A percentile compares a stretch with the other conserved stretches of the same genome.
Evolutionary conservation across 176 grass and related monocot species (phyloP).

Genomic region (Urochloa ruziziensis): DNA sequence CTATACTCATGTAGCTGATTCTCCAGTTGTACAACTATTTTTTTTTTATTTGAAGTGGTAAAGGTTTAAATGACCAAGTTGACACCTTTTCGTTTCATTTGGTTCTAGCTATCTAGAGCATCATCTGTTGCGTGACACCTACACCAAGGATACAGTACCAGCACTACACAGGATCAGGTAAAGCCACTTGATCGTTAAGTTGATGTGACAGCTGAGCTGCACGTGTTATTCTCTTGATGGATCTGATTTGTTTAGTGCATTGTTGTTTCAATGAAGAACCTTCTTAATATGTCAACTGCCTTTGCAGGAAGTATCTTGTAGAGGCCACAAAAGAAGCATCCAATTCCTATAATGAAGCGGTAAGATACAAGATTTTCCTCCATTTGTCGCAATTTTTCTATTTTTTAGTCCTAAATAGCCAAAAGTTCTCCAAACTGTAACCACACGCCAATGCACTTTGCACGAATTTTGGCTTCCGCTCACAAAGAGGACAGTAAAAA

Average conservation of each 20-base stretch:
- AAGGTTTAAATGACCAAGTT: background rate
- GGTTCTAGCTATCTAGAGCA: constrained; percentile 83
- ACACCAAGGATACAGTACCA: constrained; percentile 95
- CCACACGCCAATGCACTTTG: background rate
- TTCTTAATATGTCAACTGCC: background rate
- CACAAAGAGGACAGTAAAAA: background rate
- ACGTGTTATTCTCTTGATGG: background rate
- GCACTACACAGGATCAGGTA: constrained; percentile 92
- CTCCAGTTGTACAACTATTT: background rate
- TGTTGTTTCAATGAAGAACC: constrained; percentile 9
- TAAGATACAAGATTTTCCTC: constrained; percentile 32
- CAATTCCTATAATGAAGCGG: constrained; percentile 89
- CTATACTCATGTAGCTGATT: background rate
- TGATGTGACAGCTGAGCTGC: background rate
- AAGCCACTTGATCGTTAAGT: background rate
- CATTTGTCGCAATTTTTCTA: background rate
- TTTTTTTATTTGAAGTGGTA: background rate
- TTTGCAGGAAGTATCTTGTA: constrained; percentile 90
- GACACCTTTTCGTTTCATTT: constrained; percentile 10
- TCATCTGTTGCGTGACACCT: constrained; percentile 96
- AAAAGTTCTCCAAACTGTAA: background rate
- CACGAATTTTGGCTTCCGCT: background rate
- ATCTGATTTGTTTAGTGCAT: background rate
- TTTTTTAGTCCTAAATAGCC: background rate
- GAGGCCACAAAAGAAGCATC: constrained; percentile 98